A percentile compares a stretch with the other conserved stretches of the same genome.
These are phyloP conservation scores for Lentinula detonsa DNA, from an alignment of 768 basidiomycete genomes.

Conservation along the genomic window DNA sequence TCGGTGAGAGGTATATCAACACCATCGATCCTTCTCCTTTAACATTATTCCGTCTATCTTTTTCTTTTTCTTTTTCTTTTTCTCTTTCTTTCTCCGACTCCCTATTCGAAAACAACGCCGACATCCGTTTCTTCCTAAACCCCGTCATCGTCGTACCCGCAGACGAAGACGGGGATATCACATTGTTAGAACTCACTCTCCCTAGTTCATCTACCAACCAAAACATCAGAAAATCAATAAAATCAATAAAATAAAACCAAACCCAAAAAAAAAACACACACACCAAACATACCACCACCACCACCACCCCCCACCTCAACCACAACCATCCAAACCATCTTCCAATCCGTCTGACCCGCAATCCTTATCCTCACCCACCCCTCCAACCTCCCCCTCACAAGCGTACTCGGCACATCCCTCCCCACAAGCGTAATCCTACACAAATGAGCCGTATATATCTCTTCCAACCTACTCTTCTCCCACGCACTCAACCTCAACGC, in stretches of 20 bases:
- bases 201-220: slow-evolving; percentile 6
- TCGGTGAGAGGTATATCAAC: slow-evolving; percentile 55
- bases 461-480: slow-evolving; percentile 93
- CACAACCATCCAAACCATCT: slow-evolving; percentile 81
- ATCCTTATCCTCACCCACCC: slow-evolving; percentile 89
- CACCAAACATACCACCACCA: too few relatives aligned
- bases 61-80: too few relatives aligned
- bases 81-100: slow-evolving; percentile 13
- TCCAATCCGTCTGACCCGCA: slow-evolving; percentile 98
- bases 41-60: too few relatives aligned
- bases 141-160: slow-evolving; percentile 8
- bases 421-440: slow-evolving; percentile 63
- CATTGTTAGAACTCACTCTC: slow-evolving; percentile 20
- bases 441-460: slow-evolving; percentile 95
- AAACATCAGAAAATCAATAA: too few relatives aligned
- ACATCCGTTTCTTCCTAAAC: slow-evolving; percentile 47
- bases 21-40: slow-evolving; percentile 35
- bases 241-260: too few relatives aligned
- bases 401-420: slow-evolving; percentile 51
- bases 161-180: slow-evolving; percentile 13
- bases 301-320: too few relatives aligned
- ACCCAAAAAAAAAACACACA: too few relatives aligned
- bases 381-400: slow-evolving; percentile 73
- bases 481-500: slow-evolving; percentile 86
- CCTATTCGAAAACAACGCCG: slow-evolving; percentile 61